Percentiles rank a stretch among this genome's conserved stretches.
Conservation (phyloP, 179 eudicot species). For the Carnegiea gigantea region DNA sequence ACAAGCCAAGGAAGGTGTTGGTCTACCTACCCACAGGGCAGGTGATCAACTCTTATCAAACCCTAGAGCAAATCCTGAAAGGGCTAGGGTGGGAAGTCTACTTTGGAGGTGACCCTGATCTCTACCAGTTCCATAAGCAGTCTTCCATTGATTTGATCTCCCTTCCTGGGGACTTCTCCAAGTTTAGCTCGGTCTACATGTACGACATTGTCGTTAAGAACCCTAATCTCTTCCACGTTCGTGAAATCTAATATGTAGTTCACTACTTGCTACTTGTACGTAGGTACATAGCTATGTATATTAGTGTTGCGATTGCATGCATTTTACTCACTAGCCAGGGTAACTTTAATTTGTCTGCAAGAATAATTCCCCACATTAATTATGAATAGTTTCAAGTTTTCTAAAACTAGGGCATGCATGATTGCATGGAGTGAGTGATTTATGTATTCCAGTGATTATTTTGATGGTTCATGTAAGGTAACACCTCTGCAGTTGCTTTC, state of each 20-base stretch:
- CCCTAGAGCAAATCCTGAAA: slow-evolving; percentile 26
- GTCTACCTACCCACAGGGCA: slow-evolving; percentile 33
- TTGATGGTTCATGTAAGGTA: too few species aligned
- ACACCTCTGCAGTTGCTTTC: too few species aligned
- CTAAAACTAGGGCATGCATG: background rate
- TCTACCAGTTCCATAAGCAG: slow-evolving; percentile 26
- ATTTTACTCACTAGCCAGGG: background rate
- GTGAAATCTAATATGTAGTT: slow-evolving; percentile 21
- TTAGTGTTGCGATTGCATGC: background rate
- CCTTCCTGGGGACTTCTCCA: slow-evolving; percentile 38
- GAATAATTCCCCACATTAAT: too few species aligned
- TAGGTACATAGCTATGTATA: background rate
- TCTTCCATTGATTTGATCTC: slow-evolving; percentile 38
- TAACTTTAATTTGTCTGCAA: too few species aligned
- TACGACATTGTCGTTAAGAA: slow-evolving; percentile 39
- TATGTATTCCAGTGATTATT: background rate
- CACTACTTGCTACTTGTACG: background rate
- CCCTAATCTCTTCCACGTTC: slow-evolving; percentile 39
- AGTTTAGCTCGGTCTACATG: slow-evolving; percentile 36
- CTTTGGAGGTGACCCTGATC: slow-evolving; percentile 32
- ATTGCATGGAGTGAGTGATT: background rate
- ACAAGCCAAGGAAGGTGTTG: slow-evolving; percentile 22
- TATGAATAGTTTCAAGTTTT: too few species aligned
- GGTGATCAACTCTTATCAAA: slow-evolving; percentile 29
- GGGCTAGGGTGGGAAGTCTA: slow-evolving; percentile 35